Evolutionary conservation across 345 rosid species (phyloP).

Genomic region (Acer yangbiense): DNA sequence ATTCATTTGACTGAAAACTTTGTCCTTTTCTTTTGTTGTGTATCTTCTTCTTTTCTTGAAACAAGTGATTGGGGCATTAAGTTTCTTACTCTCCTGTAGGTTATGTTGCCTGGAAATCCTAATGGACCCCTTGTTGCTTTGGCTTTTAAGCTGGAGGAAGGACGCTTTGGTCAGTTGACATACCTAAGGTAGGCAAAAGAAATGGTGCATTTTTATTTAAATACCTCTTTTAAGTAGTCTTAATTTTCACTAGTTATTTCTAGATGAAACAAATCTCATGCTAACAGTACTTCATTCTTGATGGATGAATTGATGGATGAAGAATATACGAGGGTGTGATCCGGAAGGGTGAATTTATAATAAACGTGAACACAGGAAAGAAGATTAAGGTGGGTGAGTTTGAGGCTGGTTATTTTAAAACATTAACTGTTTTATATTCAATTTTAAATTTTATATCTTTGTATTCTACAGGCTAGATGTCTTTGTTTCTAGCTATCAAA

Average conservation of each 20-base stretch:
- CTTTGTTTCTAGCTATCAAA: slow-evolving; percentile 4
- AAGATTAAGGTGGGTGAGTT: slow-evolving; percentile 80
- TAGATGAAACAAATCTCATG: slow-evolving; percentile 9
- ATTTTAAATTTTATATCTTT: background rate
- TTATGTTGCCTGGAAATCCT: slow-evolving; percentile 74
- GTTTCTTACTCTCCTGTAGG: slow-evolving; percentile 44
- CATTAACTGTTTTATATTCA: background rate
- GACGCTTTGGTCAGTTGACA: slow-evolving; percentile 94
- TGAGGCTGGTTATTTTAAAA: background rate
- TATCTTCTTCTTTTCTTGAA: background rate
- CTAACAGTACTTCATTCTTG: slow-evolving; percentile 27
- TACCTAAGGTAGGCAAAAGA: slow-evolving; percentile 61
- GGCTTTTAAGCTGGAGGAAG: slow-evolving; percentile 98
- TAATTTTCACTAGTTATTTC: background rate
- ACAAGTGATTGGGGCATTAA: slow-evolving; percentile 9
- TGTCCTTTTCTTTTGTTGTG: slow-evolving; percentile 7
- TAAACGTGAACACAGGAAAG: slow-evolving; percentile 92
- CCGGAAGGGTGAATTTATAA: slow-evolving; percentile 88
- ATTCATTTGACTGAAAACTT: slow-evolving; percentile 13
- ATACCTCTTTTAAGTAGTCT: background rate
- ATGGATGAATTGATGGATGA: slow-evolving; percentile 43
- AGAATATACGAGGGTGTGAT: slow-evolving; percentile 94
- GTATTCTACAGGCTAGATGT: background rate
- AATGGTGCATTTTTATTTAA: background rate
- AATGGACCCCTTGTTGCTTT: slow-evolving; percentile 97